These are phyloP conservation scores for Lactarius sp. DNA, from an alignment of 768 basidiomycete genomes.

Conservation along the genomic window DNA sequence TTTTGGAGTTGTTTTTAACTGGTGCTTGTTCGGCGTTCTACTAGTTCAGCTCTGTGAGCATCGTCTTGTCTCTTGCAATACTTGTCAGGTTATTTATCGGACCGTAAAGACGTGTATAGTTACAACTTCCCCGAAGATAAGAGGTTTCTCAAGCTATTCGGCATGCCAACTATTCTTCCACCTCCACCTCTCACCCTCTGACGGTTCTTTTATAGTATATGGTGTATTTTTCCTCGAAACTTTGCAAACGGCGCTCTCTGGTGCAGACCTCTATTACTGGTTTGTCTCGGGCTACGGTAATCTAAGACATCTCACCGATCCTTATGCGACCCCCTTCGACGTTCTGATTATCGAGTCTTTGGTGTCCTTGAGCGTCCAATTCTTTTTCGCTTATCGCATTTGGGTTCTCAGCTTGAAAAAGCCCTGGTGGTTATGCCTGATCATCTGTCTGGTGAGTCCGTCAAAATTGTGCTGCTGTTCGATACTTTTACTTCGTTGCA, in stretches of 20 bases:
- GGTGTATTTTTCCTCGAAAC: conserved; percentile 1
- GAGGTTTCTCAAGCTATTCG: not conserved
- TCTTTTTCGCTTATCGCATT: conserved; percentile 33
- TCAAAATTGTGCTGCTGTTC: not conserved
- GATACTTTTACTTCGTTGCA: not conserved
- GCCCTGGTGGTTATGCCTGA: not conserved
- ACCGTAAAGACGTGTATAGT: conserved; percentile 9
- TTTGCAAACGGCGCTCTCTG: not conserved
- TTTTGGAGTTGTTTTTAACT: conserved; percentile 13
- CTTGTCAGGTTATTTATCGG: not conserved
- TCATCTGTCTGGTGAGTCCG: not conserved
- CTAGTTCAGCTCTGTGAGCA: conserved; percentile 12
- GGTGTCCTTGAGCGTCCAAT: conserved; percentile 29
- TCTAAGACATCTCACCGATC: not conserved
- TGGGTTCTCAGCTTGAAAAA: conserved; percentile 10
- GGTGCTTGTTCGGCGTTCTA: conserved; percentile 8
- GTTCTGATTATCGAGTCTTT: conserved; percentile 29
- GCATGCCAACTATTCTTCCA: not conserved
- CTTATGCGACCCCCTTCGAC: conserved; percentile 10
- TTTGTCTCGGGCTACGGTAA: conserved; percentile 11
- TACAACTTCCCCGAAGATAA: conserved; percentile 12
- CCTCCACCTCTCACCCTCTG: not conserved
- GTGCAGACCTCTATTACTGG: conserved; percentile 11
- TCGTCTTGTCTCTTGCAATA: not conserved
- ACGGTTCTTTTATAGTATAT: conserved; percentile 23